Conservation (phyloP, 345 rosid species). For the Trapa incisa region DNA sequence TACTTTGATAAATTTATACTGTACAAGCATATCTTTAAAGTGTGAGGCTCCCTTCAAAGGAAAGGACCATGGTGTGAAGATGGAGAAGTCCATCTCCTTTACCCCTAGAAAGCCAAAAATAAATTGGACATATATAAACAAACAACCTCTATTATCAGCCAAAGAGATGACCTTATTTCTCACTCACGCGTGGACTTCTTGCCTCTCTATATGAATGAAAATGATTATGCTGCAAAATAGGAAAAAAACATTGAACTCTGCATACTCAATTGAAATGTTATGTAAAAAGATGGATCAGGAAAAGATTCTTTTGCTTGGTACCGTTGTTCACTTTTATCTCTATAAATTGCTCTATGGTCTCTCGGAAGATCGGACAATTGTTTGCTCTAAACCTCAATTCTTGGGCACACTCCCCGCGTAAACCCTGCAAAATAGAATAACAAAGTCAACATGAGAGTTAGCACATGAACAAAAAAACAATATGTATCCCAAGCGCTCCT, state of each 20-base stretch:
- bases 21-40: neutral
- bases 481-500: neutral
- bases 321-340: constrained; percentile 23
- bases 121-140: neutral
- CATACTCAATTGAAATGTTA: neutral
- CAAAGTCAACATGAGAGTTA: neutral
- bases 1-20: neutral
- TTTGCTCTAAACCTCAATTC: constrained; percentile 17
- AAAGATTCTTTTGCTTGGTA: neutral
- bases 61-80: neutral
- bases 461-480: neutral
- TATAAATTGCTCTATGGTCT: constrained; percentile 20
- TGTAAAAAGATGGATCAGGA: neutral
- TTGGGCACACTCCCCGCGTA: constrained; percentile 27
- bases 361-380: constrained; percentile 26
- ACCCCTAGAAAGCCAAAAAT: neutral
- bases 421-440: constrained; percentile 13
- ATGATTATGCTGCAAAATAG: constrained; percentile 4
- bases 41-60: neutral
- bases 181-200: neutral
- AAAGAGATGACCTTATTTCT: neutral
- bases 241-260: neutral
- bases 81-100: neutral
- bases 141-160: neutral
- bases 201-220: neutral